Percentiles rank a stretch among this genome's conserved stretches.
These are phyloP conservation scores for Epichloe scottii DNA, from an alignment of 2,329 filamentous ascomycete genomes.

Conservation along the genomic window DNA sequence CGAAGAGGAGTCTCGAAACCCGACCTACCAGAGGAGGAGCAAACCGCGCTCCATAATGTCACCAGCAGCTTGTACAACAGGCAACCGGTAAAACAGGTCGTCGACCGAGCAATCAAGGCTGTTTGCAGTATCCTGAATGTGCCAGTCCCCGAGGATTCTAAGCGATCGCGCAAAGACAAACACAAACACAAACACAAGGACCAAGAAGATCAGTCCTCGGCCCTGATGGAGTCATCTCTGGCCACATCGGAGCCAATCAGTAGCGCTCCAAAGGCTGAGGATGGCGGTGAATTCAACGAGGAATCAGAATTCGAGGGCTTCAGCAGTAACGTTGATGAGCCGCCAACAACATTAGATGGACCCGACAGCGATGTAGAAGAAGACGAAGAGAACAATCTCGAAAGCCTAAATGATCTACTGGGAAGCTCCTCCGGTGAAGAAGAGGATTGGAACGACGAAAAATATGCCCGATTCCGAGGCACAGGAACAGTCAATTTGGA, in stretches of 20 bases:
- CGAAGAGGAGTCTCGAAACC: constrained; percentile 35
- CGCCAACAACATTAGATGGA: background rate
- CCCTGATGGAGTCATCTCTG: constrained; percentile 7
- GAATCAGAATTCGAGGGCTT: constrained; percentile 27
- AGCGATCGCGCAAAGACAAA: constrained; percentile 20
- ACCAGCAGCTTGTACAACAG: constrained; percentile 45
- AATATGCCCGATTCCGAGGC: constrained; percentile 18
- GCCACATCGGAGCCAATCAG: background rate
- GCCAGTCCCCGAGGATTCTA: constrained; percentile 29
- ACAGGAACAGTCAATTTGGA: constrained; percentile 25
- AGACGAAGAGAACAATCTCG: constrained; percentile 21
- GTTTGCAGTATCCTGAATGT: constrained; percentile 38
- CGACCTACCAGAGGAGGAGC: constrained; percentile 39
- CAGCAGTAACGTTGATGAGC: constrained; percentile 17
- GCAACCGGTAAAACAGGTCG: constrained; percentile 34
- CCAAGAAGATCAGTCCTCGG: constrained; percentile 17
- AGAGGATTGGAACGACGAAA: constrained; percentile 24
- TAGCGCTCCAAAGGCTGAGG: constrained; percentile 9
- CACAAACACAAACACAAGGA: constrained; percentile 20
- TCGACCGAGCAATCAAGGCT: constrained; percentile 34
- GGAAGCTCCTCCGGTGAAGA: constrained; percentile 32
- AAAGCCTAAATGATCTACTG: constrained; percentile 33
- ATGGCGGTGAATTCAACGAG: constrained; percentile 12
- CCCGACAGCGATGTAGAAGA: constrained; percentile 14
- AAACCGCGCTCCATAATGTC: constrained; percentile 41